Evolutionary conservation across 495 filamentous ascomycete genomes (phyloP).

Genomic region (Xylaria bambusicola): DNA sequence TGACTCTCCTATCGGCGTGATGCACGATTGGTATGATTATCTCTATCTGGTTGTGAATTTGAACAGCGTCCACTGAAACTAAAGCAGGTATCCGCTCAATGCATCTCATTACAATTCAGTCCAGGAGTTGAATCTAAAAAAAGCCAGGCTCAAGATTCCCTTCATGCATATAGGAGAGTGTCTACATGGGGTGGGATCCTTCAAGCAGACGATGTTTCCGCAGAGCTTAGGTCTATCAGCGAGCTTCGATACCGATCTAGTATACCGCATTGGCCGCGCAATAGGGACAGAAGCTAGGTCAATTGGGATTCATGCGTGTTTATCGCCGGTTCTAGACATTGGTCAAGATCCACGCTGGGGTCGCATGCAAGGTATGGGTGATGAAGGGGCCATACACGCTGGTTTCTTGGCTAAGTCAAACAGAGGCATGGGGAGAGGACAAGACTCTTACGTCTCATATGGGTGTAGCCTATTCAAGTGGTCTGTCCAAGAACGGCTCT

Average conservation of each 20-base stretch:
- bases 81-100: conserved; percentile 38
- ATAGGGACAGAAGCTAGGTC: conserved; percentile 43
- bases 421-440: conserved; percentile 49
- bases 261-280: conserved; percentile 37
- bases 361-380: conserved; percentile 36
- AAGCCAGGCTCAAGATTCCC: conserved; percentile 36
- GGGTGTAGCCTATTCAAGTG: conserved; percentile 42
- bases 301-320: conserved; percentile 45
- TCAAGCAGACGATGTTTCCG: conserved; percentile 45
- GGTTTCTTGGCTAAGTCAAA: background rate
- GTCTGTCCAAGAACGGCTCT: conserved; percentile 42
- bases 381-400: background rate
- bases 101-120: conserved; percentile 41
- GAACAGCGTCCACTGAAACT: background rate
- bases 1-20: conserved; percentile 33
- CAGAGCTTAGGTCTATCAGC: conserved; percentile 41
- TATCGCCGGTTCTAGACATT: conserved; percentile 46
- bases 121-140: conserved; percentile 37
- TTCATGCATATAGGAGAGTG: conserved; percentile 44
- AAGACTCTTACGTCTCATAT: conserved; percentile 44
- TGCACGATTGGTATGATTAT: conserved; percentile 32
- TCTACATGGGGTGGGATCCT: conserved; percentile 44
- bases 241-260: conserved; percentile 41
- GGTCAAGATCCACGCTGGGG: conserved; percentile 46
- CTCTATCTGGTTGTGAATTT: background rate